Evolutionary conservation across 2,329 filamentous ascomycete species (phyloP).

Genomic region (Penicillium sp.): DNA sequence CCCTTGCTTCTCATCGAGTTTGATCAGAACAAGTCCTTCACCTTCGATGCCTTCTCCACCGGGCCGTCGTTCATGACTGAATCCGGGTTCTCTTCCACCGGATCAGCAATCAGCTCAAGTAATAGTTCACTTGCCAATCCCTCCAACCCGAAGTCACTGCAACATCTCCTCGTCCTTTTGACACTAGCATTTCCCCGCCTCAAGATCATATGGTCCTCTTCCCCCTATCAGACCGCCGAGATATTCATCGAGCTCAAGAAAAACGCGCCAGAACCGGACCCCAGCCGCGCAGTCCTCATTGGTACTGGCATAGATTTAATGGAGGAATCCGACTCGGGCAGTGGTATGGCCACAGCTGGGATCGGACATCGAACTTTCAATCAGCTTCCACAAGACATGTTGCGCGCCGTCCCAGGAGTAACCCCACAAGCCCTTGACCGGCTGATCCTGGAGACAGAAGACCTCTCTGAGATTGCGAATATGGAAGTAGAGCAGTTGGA

Average conservation of each 20-base stretch:
- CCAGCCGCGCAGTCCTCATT: constrained; percentile 79
- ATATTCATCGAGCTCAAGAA: constrained; percentile 95
- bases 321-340: constrained; percentile 41
- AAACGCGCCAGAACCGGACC: constrained; percentile 87
- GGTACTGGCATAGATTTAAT: constrained; percentile 67
- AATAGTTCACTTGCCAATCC: constrained; percentile 67
- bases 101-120: constrained; percentile 54
- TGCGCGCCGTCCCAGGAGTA: constrained; percentile 81
- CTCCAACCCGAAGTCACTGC: constrained; percentile 72
- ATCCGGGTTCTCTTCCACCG: constrained; percentile 55
- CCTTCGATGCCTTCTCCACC: constrained; percentile 70
- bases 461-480: constrained; percentile 81
- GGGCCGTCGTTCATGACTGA: constrained; percentile 51
- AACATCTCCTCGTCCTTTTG: constrained; percentile 88
- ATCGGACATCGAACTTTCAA: constrained; percentile 72
- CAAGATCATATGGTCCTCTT: constrained; percentile 90
- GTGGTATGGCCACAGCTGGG: constrained; percentile 60
- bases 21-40: constrained; percentile 96
- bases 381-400: constrained; percentile 86
- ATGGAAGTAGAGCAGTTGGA: constrained; percentile 76
- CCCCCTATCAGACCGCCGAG: constrained; percentile 93
- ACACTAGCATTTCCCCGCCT: constrained; percentile 89
- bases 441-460: constrained; percentile 73
- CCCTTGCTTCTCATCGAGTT: constrained; percentile 97
- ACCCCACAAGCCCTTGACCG: constrained; percentile 76